A percentile compares a stretch with the other conserved stretches of the same genome.
Evolutionary conservation across 1,139 yeast species (phyloP).

Genomic region (Suhomyces bribrorum): DNA sequence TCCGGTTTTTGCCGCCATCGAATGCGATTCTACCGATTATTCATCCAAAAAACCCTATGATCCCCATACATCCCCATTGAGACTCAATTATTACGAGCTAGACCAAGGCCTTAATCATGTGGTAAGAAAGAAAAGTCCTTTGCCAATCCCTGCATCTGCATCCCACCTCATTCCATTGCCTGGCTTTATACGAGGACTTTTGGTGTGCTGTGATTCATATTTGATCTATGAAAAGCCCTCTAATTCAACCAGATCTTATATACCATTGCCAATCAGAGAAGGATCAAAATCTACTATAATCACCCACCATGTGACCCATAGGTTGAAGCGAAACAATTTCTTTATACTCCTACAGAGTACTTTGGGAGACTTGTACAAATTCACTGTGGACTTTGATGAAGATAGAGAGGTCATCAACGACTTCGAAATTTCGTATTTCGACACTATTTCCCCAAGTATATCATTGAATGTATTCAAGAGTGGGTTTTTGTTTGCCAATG

Average conservation of each 20-base stretch:
- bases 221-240: constrained; percentile 26
- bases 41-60: constrained; percentile 20
- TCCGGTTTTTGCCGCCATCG: constrained; percentile 82
- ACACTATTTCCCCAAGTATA: constrained; percentile 63
- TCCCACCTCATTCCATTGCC: constrained; percentile 38
- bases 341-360: constrained; percentile 74
- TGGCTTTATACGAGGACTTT: constrained; percentile 35
- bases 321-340: constrained; percentile 56
- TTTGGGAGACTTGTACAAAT: constrained; percentile 76
- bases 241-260: constrained; percentile 13
- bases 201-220: constrained; percentile 39
- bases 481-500: constrained; percentile 74
- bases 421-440: constrained; percentile 56
- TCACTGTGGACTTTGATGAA: constrained; percentile 46
- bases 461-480: constrained; percentile 63
- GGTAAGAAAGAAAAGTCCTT: constrained; percentile 48
- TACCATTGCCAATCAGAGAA: constrained; percentile 50
- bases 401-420: constrained; percentile 46
- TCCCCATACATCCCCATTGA: constrained; percentile 17
- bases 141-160: constrained; percentile 28
- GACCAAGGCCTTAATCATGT: constrained; percentile 86
- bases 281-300: constrained; percentile 36
- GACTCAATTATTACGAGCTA: constrained; percentile 69
- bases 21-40: constrained; percentile 50
- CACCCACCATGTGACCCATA: constrained; percentile 63